A percentile compares a stretch with the other conserved stretches of the same genome.
Evolutionary conservation across 768 basidiomycete species (phyloP).

Genomic region (Rhizopogon rudus): DNA sequence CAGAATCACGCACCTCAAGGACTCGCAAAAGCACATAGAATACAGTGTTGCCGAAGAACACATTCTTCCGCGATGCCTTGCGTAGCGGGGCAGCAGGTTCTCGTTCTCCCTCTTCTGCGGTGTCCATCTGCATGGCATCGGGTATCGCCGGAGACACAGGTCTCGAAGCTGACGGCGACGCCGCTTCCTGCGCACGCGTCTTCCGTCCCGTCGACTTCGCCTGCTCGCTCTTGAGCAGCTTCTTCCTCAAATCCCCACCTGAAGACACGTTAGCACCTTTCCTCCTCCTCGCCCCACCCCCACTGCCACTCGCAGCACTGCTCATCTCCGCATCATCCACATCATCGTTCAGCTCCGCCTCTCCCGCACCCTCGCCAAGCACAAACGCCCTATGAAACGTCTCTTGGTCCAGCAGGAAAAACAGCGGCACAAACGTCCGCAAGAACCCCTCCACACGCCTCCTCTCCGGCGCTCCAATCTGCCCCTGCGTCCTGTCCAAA

Average conservation of each 20-base stretch:
- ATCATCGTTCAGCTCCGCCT: slow-evolving; percentile 54
- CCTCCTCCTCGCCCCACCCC: slow-evolving; percentile 37
- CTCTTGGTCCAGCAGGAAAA: slow-evolving; percentile 70
- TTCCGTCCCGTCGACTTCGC: slow-evolving; percentile 64
- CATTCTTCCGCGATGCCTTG: slow-evolving; percentile 39
- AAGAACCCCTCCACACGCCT: slow-evolving; percentile 80
- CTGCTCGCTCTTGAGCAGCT: slow-evolving; percentile 76
- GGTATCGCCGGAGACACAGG: slow-evolving; percentile 55
- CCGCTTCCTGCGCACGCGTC: slow-evolving; percentile 48
- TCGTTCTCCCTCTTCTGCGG: slow-evolving; percentile 22
- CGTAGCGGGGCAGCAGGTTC: slow-evolving; percentile 19
- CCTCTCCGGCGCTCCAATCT: slow-evolving; percentile 66
- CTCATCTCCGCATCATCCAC: slow-evolving; percentile 34
- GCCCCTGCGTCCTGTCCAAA: slow-evolving; percentile 82
- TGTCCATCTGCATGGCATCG: slow-evolving; percentile 35
- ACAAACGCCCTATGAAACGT: slow-evolving; percentile 69
- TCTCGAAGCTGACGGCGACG: slow-evolving; percentile 54
- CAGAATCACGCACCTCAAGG: slow-evolving; percentile 60
- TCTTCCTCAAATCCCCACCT: slow-evolving; percentile 71
- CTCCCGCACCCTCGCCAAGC: slow-evolving; percentile 54
- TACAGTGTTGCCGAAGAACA: slow-evolving; percentile 86
- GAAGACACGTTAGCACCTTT: slow-evolving; percentile 34
- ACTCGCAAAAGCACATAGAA: slow-evolving; percentile 85
- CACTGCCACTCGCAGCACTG: slow-evolving; percentile 22
- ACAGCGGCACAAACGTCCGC: slow-evolving; percentile 68